These are phyloP conservation scores for Colletotrichum horii DNA, from an alignment of 2,329 filamentous ascomycete genomes.

Conservation along the genomic window DNA sequence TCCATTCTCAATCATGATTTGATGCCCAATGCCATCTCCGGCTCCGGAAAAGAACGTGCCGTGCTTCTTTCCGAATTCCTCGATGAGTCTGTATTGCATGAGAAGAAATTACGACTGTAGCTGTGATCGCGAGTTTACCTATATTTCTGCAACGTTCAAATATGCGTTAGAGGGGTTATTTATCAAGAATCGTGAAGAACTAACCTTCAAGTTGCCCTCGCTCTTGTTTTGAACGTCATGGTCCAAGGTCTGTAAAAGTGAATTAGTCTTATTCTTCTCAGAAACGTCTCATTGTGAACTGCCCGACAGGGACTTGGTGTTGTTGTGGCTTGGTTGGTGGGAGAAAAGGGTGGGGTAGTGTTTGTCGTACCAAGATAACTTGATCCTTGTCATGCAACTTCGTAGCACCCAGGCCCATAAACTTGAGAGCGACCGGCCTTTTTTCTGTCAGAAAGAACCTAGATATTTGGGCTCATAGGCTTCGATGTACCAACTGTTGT, in stretches of 20 bases:
- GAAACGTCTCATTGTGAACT: fast-evolving
- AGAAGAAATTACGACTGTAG: conserved; percentile 36
- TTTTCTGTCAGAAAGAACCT: neutral
- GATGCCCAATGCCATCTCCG: conserved; percentile 82
- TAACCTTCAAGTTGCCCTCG: conserved; percentile 61
- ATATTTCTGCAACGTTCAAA: neutral
- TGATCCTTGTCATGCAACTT: conserved; percentile 75
- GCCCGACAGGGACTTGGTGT: neutral
- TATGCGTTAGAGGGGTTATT: neutral
- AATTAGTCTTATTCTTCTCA: neutral
- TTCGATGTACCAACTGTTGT: conserved; percentile 78
- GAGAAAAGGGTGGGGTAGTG: neutral
- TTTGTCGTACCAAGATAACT: conserved; percentile 65
- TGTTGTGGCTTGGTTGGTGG: neutral
- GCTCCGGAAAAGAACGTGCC: conserved; percentile 75
- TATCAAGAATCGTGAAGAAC: fast-evolving
- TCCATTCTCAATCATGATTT: conserved; percentile 90
- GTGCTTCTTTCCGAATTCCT: conserved; percentile 80
- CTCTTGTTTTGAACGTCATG: conserved; percentile 88
- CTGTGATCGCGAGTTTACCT: fast-evolving
- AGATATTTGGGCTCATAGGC: fast-evolving
- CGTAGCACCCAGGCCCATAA: conserved; percentile 49
- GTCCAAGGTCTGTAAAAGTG: conserved; percentile 66
- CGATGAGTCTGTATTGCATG: conserved; percentile 82
- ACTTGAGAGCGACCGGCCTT: neutral